Evolutionary conservation across 495 filamentous ascomycete species (phyloP).

Genomic region (Articulospora tetracladia): DNA sequence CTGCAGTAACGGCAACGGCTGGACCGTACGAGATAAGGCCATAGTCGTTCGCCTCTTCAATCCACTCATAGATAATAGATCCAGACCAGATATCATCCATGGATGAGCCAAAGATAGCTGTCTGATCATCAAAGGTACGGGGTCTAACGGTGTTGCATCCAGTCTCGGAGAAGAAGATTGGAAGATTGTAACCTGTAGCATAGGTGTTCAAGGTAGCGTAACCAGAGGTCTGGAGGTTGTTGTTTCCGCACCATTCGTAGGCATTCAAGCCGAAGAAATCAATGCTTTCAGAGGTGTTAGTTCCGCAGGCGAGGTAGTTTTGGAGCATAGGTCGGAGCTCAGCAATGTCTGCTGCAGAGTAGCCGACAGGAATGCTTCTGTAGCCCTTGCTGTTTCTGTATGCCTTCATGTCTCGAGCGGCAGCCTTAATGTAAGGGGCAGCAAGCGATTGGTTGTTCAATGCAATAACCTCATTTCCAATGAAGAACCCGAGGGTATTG

Average conservation of each 20-base stretch:
- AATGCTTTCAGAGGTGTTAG: constrained; percentile 61
- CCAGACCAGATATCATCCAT: constrained; percentile 80
- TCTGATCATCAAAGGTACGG: constrained; percentile 72
- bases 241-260: constrained; percentile 82
- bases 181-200: constrained; percentile 57
- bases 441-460: constrained; percentile 55
- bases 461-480: constrained; percentile 83
- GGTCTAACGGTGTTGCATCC: constrained; percentile 68
- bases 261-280: constrained; percentile 87
- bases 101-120: constrained; percentile 65
- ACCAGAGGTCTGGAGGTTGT: constrained; percentile 60
- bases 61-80: constrained; percentile 87
- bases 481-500: constrained; percentile 78
- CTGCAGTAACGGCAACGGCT: constrained; percentile 38
- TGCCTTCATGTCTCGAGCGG: constrained; percentile 75
- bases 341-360: constrained; percentile 86
- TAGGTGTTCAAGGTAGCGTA: constrained; percentile 60
- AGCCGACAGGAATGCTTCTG: constrained; percentile 79
- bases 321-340: constrained; percentile 80
- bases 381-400: constrained; percentile 76
- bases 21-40: constrained; percentile 78
- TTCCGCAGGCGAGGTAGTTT: constrained; percentile 79
- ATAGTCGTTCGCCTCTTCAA: constrained; percentile 80
- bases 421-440: constrained; percentile 80
- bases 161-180: constrained; percentile 84